Conservation (phyloP, 768 basidiomycete species). For the Lyophyllum decastes region DNA sequence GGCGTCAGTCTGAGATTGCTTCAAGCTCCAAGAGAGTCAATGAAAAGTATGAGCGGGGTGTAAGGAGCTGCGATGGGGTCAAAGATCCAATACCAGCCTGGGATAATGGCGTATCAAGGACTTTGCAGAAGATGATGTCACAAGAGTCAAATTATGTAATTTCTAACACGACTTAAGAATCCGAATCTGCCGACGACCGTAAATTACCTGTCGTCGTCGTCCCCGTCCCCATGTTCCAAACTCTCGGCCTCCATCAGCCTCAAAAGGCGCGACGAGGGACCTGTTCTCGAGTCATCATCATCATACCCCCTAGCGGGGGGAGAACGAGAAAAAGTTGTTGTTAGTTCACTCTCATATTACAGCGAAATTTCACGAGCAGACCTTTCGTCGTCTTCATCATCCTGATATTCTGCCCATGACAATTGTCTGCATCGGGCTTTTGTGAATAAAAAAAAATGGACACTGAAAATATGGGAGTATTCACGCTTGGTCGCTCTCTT, state of each 20-base stretch:
- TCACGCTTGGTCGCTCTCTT: constrained; percentile 11
- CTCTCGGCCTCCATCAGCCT: constrained; percentile 6
- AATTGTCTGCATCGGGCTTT: neutral
- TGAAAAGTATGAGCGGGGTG: neutral
- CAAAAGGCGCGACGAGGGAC: constrained; percentile 12
- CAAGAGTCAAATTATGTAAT: neutral
- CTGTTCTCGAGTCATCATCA: constrained; percentile 14
- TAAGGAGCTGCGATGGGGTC: neutral
- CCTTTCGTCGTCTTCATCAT: neutral
- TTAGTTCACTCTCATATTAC: neutral
- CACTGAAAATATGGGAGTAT: neutral
- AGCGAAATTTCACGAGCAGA: neutral
- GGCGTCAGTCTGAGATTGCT: neutral
- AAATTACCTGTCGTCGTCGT: constrained; percentile 1
- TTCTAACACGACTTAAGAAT: neutral
- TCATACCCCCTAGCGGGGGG: constrained; percentile 1
- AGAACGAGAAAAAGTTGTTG: neutral
- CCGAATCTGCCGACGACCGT: neutral
- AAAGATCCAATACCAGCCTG: neutral
- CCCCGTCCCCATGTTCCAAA: neutral
- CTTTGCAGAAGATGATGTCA: neutral
- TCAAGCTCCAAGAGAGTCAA: neutral
- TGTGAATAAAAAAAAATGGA: neutral
- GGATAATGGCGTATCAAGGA: neutral
- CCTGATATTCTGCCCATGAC: neutral